Conservation (phyloP, 352 stramenopile species). For the Phytopythium vexans region DNA sequence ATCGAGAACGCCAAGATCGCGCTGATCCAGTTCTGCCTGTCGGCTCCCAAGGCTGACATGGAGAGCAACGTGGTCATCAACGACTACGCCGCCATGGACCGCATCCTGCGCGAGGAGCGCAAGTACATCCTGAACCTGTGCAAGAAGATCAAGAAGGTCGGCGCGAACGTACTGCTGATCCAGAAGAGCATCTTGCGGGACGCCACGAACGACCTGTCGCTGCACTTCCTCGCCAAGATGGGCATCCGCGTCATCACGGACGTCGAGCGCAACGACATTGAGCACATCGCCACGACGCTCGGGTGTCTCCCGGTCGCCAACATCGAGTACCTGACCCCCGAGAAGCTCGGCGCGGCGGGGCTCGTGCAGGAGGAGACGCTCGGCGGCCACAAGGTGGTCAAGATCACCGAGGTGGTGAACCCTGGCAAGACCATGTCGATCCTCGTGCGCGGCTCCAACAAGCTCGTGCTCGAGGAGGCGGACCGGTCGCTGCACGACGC, state of each 20-base stretch:
- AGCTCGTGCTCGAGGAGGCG: constrained; percentile 97
- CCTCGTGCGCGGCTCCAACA: constrained; percentile 97
- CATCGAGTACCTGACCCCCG: constrained; percentile 95
- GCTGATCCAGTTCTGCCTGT: constrained; percentile 99
- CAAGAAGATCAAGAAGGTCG: constrained; percentile 99
- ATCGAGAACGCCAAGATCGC: constrained; percentile 99
- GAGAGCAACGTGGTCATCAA: constrained; percentile 99
- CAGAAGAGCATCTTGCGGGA: constrained; percentile 99
- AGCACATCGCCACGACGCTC: constrained; percentile 98
- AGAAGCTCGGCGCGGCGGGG: constrained; percentile 95
- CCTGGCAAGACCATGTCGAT: constrained; percentile 97
- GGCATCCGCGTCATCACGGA: constrained; percentile 99
- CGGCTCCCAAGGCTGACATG: constrained; percentile 99
- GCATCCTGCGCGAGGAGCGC: constrained; percentile 97
- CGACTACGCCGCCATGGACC: constrained; percentile 99
- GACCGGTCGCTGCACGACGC: constrained; percentile 99
- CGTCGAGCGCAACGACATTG: constrained; percentile 98
- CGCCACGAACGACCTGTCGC: constrained; percentile 98
- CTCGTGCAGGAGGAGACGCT: constrained; percentile 97
- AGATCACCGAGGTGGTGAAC: constrained; percentile 97
- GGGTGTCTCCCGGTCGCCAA: constrained; percentile 97
- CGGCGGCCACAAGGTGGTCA: constrained; percentile 97
- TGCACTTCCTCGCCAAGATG: constrained; percentile 99
- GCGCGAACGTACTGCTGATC: constrained; percentile 99
- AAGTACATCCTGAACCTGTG: constrained; percentile 98